phyloP scores from a whole-genome alignment of 345 rosid genomes.

The Moricandia arvensis region DNA sequence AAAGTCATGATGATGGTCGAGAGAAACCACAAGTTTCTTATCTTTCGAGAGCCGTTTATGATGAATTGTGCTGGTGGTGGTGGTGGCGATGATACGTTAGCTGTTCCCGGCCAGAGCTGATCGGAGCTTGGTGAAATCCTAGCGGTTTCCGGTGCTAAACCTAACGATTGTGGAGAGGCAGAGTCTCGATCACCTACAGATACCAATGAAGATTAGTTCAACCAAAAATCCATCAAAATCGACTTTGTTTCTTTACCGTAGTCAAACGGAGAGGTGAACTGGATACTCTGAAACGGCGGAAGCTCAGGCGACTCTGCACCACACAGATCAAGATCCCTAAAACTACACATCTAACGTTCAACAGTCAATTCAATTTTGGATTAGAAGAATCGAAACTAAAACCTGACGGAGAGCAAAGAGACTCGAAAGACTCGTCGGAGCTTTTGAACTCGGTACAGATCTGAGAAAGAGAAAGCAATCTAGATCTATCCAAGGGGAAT shows the following conservation, averaged over 20 bases:
- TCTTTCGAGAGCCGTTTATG: background rate
- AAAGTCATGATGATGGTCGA: slow-evolving; percentile 4
- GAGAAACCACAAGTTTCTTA: slow-evolving; percentile 24
- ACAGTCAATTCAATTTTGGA: background rate
- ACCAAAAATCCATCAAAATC: slow-evolving; percentile 4
- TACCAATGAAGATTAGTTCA: slow-evolving; percentile 2
- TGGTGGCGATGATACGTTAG: background rate
- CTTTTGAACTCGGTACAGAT: slow-evolving; percentile 37
- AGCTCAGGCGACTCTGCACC: slow-evolving; percentile 42
- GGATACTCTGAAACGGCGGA: slow-evolving; percentile 48
- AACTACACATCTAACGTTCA: background rate
- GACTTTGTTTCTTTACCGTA: slow-evolving; percentile 19
- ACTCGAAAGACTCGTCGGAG: slow-evolving; percentile 37
- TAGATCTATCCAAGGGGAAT: slow-evolving; percentile 66
- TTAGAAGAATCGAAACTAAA: background rate
- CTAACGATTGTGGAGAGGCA: slow-evolving; percentile 22
- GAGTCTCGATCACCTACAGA: slow-evolving; percentile 35
- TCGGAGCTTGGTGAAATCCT: slow-evolving; percentile 24
- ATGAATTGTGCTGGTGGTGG: slow-evolving; percentile 25
- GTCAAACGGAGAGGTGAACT: slow-evolving; percentile 35
- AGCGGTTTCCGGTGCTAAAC: slow-evolving; percentile 22
- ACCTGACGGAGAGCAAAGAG: slow-evolving; percentile 52
- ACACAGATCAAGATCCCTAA: slow-evolving; percentile 3
- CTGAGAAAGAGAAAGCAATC: slow-evolving; percentile 53
- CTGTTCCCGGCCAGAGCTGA: slow-evolving; percentile 26